Evolutionary conservation across 164 flowering plant species (phyloP), one percentile per base, ranked within the genome.

Genomic region (Macadamia tetraphylla): DNA sequence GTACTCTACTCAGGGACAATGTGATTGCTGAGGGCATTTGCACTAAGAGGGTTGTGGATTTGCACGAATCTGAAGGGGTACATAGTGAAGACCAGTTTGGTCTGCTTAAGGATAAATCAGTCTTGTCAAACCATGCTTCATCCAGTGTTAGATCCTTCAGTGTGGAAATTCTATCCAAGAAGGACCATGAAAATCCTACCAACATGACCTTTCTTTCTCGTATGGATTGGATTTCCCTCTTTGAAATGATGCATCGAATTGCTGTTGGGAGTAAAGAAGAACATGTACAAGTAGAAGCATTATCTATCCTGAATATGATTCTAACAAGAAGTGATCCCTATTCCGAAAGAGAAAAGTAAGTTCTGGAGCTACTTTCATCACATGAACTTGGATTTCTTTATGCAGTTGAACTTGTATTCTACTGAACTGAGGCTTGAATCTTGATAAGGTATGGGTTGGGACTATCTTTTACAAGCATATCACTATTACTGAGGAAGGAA

Each of bases 1-100:
- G 87, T 83, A 80, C 80, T 85, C 80, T 86, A 79, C 81, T 82
- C 92, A 92, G 98, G 98, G 89, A 88, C 75, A 85, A 83, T 83
- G 75, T 87, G 62, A 65, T 63, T 62, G 71, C 84, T 48, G 83
- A 81, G 62, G 79, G 67, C 58, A 60, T 71, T 73, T 59, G 32
- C 63, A 68, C 82, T 59, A 66, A 67, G 51, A 69, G 67, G 18
- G 31, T n/a, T 69, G 14, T 66, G 59, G 78, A 75, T 18, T 35
- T 53, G 43, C 52, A 49, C 70, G 83, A 68, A 57, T 65, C 58
- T 67, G 77, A 69, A 44, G 69, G 65, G 77, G 60, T 42, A 18
- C 55, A 66, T 40, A 8, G n/a, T 29, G 63, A 66, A 60, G 48
- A n/a, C 57, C 59, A 74, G 63, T 66, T 58, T 75, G 62, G 58